Base-by-base conservation (phyloP, 2,329 filamentous ascomycete species). In the Aspergillus sclerotialis region DNA sequence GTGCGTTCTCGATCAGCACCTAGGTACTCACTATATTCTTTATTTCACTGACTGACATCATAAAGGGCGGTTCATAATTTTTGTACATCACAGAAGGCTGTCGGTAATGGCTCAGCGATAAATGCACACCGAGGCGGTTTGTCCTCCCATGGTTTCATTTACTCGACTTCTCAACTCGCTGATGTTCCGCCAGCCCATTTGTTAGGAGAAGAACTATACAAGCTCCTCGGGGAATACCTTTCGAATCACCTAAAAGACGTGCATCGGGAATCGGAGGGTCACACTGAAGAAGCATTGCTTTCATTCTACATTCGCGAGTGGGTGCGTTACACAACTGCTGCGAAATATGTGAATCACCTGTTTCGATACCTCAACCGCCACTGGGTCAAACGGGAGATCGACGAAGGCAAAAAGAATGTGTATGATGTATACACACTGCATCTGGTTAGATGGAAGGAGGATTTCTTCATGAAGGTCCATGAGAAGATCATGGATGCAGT, bases 371-470 rank as follows among this genome's bases (percentile, higher is more conserved):
- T 98, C 16, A 98, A 98, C 57, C 79, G 92, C 18, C 92, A 98
- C 65, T 98, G 93, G 92, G 92, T 98, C 2, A 98, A 95, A 73
- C 76, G 92, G 18, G 92, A 98, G 66, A 94, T 98, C 67, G 92
- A 98, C 44, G 92, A 98, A 62, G 92, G 92, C 21, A 96, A 98
- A 68, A 95, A 96, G 70, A 85, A 90, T 53, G 85, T 96, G 6
- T 96, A 93, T 61, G 92, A 98, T 60, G 92, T 98, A 30, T 98
- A 98, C 64, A 98, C 92, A 0, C 69, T 98, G 23, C 92, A 98
- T 52, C 70, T 98, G 26, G 92, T 96, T 13, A 86, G 90, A 56
- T 98, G 92, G 92, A 88, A 89, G 47, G 77, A 84, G 47, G 86
- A 94, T 39, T 80, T 98, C 52, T 98, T 98, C 61, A 74, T 78